A percentile compares a stretch with the other conserved stretches of the same genome.
phyloP scores from a whole-genome alignment of 1,284 basidiomycete genomes.

The Albatrellus sp. region DNA sequence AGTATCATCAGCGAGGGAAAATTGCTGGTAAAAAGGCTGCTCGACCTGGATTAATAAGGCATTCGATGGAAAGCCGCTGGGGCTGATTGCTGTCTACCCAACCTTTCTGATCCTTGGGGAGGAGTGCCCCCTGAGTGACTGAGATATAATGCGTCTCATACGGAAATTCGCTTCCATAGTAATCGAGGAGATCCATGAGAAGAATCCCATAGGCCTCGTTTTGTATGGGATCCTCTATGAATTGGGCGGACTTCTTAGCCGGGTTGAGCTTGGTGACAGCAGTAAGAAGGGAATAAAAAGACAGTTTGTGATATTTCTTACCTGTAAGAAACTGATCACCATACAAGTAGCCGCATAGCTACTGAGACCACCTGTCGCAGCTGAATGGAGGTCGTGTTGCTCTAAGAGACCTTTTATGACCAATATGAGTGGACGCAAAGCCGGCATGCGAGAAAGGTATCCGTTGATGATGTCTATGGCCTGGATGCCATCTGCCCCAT shows the following conservation, averaged over 20 bases:
- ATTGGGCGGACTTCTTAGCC: constrained; percentile 19
- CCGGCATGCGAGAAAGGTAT: constrained; percentile 48
- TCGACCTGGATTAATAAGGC: constrained; percentile 27
- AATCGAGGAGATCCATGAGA: constrained; percentile 30
- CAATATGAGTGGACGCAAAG: constrained; percentile 51
- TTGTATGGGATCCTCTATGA: constrained; percentile 25
- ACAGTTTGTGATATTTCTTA: constrained; percentile 20
- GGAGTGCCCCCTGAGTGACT: constrained; percentile 19
- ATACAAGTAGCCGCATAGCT: constrained; percentile 67
- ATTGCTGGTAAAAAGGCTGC: background rate
- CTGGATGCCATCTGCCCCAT: constrained; percentile 50
- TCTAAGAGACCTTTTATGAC: constrained; percentile 63
- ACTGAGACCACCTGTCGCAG: constrained; percentile 60
- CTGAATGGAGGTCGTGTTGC: constrained; percentile 59
- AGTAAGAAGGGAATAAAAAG: background rate
- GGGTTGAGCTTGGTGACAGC: constrained; percentile 25
- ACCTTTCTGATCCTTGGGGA: constrained; percentile 24
- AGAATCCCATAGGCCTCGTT: constrained; percentile 30
- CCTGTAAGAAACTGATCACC: constrained; percentile 68
- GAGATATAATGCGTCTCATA: constrained; percentile 31
- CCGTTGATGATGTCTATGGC: constrained; percentile 47
- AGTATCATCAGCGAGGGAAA: background rate
- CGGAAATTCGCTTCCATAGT: constrained; percentile 32
- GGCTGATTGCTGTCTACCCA: constrained; percentile 19
- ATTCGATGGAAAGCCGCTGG: constrained; percentile 27